Base-by-base conservation (phyloP, 257 asterid species). In the Capsicum rhomboideum region DNA sequence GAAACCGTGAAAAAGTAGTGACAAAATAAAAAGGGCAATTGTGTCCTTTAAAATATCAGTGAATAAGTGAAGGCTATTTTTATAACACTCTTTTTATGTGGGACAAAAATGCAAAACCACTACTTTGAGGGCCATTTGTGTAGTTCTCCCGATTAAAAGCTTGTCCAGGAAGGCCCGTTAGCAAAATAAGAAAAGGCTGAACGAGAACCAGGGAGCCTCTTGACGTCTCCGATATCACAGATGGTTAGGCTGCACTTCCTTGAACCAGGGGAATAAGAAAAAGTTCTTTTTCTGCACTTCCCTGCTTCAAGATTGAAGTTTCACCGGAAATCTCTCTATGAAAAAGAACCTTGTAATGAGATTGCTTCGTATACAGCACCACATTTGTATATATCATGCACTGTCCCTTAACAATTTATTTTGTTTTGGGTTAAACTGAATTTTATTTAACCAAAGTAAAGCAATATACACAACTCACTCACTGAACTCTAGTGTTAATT, bases 341-440 rank as follows among this genome's bases (percentile, higher is more conserved):
- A 14, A 53, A 53, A 17, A 53, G 21, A 53, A 92, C 97, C 97
- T 91, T 0, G 97, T 90, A 28, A 94, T 93, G 86, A 93, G 83
- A 85, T 93, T 96, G 97, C 94, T 85, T 94, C n/a, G n/a, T n/a
- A n/a, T n/a, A n/a, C n/a, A n/a, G n/a, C n/a, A n/a, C n/a, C n/a
- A n/a, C n/a, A n/a, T n/a, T n/a, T n/a, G n/a, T n/a, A n/a, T n/a
- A 94, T 94, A 84, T 93, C 93, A 17, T 91, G 89, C 63, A 94
- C 88, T 40, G 93, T 91, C 40, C 95, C 92, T 91, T 87, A 53
- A 91, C 69, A 23, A 23, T n/a, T 56, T 55, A 6, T 11, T n/a
- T 9, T 0, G 0, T 59, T 58, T 58, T 58, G 23, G 14, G 8
- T 21, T 63, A 12, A 26, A 63, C 40, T 63, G 10, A 63, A 26